Evolutionary conservation across 2,329 filamentous ascomycete genomes (phyloP).

Genomic region (Colletotrichum sp.): DNA sequence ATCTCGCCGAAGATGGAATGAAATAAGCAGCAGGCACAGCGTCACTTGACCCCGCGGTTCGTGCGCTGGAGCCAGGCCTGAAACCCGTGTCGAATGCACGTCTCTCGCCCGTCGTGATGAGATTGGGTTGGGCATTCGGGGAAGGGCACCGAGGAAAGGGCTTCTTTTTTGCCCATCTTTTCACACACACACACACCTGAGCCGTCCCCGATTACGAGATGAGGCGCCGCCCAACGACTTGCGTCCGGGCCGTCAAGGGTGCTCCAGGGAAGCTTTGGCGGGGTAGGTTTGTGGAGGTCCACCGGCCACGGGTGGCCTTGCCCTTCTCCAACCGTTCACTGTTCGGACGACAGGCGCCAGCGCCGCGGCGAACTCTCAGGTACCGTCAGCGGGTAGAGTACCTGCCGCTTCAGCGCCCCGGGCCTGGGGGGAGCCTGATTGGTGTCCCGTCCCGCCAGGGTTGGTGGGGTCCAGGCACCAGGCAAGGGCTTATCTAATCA

Average conservation of each 20-base stretch:
- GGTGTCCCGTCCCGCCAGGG: neutral
- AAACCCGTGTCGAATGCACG: neutral
- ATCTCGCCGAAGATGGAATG: neutral
- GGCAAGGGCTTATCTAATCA: neutral
- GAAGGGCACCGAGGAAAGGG: neutral
- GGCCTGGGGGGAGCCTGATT: neutral
- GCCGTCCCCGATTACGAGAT: neutral
- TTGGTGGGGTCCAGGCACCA: neutral
- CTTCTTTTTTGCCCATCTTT: neutral
- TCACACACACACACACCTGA: neutral
- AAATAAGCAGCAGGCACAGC: neutral
- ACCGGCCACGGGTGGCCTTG: neutral
- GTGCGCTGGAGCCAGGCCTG: neutral
- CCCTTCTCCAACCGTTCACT: conserved; percentile 8
- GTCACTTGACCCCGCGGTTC: neutral
- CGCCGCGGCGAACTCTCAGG: neutral
- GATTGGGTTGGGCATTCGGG: neutral
- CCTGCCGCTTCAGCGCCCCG: neutral
- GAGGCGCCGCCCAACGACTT: neutral
- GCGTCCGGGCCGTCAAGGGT: neutral
- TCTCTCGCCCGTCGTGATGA: neutral
- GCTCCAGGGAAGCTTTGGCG: conserved; percentile 4
- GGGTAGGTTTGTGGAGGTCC: conserved; percentile 15
- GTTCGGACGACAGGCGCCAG: conserved; percentile 15
- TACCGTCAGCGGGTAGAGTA: neutral